Evolutionary conservation across 352 stramenopile species (phyloP).

Genomic region (Globisporangium acanthophoron): DNA sequence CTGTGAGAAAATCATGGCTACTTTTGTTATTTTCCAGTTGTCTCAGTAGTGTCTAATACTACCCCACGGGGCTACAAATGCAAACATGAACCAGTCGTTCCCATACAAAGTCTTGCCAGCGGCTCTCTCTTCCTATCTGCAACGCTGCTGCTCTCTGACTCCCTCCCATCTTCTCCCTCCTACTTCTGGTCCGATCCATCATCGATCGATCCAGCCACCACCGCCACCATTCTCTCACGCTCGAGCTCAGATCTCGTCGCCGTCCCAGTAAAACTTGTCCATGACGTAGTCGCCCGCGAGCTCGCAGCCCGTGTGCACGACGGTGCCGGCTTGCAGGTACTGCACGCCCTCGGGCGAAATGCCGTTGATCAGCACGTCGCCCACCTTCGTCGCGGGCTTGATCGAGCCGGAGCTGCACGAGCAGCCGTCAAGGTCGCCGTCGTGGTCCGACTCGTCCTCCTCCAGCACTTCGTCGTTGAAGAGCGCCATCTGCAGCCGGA

Average conservation of each 20-base stretch:
- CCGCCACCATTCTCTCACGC: neutral
- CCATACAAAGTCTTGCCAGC: too few species aligned
- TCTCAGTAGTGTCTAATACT: too few species aligned
- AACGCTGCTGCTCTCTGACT: neutral
- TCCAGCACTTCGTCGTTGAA: slow-evolving; percentile 79
- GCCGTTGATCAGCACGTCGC: slow-evolving; percentile 67
- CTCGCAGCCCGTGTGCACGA: slow-evolving; percentile 54
- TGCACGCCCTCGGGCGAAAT: slow-evolving; percentile 65
- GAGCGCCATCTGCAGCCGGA: slow-evolving; percentile 63
- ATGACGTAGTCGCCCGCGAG: slow-evolving; percentile 72
- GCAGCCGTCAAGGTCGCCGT: slow-evolving; percentile 64
- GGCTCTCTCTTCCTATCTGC: neutral
- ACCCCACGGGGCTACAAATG: too few species aligned
- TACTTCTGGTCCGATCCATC: neutral
- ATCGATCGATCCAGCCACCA: too few species aligned
- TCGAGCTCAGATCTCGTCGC: slow-evolving; percentile 18
- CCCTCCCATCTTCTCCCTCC: neutral
- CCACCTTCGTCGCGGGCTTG: slow-evolving; percentile 66
- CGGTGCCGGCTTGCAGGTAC: slow-evolving; percentile 61
- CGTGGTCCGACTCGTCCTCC: slow-evolving; percentile 40
- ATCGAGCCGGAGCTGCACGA: slow-evolving; percentile 27
- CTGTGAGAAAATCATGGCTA: too few species aligned
- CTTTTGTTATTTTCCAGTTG: too few species aligned
- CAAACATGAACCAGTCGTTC: too few species aligned
- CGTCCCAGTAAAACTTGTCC: slow-evolving; percentile 72